Base-by-base conservation (phyloP, 495 filamentous ascomycete species). In the Hypoxylon perforatum region DNA sequence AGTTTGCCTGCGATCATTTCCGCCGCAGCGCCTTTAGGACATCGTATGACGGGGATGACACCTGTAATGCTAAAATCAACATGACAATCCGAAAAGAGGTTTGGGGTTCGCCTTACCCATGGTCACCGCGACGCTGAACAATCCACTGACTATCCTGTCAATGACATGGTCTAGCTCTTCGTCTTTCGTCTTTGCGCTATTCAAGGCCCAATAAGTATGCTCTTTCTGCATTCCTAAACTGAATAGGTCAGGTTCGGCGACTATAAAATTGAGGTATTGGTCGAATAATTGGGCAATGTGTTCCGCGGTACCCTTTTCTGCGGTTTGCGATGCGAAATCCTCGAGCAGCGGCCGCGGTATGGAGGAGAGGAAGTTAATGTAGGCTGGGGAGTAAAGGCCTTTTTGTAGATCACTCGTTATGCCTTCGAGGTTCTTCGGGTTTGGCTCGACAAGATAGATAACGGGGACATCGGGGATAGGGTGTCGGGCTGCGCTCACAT, bases 251-350 rank as follows among this genome's bases (percentile, higher is more conserved):
- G 95, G 94, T 77, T 99, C 96, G 14, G 89, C 90, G 46, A 97
- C 94, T 57, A 98, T 91, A 74, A 98, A 99, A 73, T 99, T 99
- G 38, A 99, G 85, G 61, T 98, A 97, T 73, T 99, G 96, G 74
- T 99, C 96, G 70, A 90, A 99, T 33, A 99, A 88, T 70, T 97
- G 94, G 14, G 93, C 87, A 52, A 99, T 91, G 63, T 90, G 87
- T 67, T 97, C 94, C 2, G 93, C 87, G 2, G 93, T 95, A 11
- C 88, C 91, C 17, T 91, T 88, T 18, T 90, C 77, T 1, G 92
- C 96, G 35, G 95, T 94, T 73, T 96, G 87, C 15, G 90, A 85
- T 7, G 94, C 96, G 74, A 98, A 98, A 63, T 98, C 94, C 82
- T 99, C 96, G 51, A 99, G 88, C 21, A 99, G 82, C 12, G 93